phyloP scores from a whole-genome alignment of 208 protist species.

The Leishmania arabica region DNA sequence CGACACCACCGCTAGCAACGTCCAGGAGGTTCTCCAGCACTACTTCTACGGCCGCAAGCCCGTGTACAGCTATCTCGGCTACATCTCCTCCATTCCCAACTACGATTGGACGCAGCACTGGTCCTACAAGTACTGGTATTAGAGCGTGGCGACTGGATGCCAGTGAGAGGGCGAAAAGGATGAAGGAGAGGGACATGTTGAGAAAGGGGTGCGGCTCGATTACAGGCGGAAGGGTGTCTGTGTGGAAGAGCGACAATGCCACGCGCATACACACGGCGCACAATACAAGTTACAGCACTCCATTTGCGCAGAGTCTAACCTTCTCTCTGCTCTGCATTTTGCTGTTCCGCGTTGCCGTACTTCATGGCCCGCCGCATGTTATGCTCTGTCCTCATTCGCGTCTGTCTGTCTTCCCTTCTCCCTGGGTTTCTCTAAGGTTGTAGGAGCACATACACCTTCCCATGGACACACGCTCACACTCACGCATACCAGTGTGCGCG shows the following conservation, averaged over 20 bases:
- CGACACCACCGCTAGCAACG: slow-evolving; percentile 81
- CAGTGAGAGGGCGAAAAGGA: not conserved
- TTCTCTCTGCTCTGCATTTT: not conserved
- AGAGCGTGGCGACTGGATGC: slow-evolving; percentile 16
- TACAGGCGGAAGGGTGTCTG: not conserved
- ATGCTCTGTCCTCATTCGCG: not conserved
- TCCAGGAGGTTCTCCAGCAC: slow-evolving; percentile 89
- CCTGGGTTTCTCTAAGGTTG: not conserved
- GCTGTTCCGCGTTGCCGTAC: not conserved
- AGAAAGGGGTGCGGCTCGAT: not conserved
- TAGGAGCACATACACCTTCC: not conserved
- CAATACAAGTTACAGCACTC: not conserved
- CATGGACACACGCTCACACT: not conserved
- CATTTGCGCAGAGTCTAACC: not conserved
- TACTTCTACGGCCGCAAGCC: slow-evolving; percentile 92
- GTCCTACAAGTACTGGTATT: slow-evolving; percentile 93
- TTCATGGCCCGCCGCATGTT: not conserved
- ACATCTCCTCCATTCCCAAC: slow-evolving; percentile 78
- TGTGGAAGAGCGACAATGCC: not conserved
- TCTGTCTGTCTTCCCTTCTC: not conserved
- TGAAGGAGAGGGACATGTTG: not conserved
- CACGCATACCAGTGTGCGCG: not conserved
- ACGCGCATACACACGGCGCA: not conserved
- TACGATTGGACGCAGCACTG: slow-evolving; percentile 91
- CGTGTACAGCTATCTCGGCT: slow-evolving; percentile 87